Base-by-base conservation (phyloP, 1,284 basidiomycete genomes). In the Fomitopsis palustris region DNA sequence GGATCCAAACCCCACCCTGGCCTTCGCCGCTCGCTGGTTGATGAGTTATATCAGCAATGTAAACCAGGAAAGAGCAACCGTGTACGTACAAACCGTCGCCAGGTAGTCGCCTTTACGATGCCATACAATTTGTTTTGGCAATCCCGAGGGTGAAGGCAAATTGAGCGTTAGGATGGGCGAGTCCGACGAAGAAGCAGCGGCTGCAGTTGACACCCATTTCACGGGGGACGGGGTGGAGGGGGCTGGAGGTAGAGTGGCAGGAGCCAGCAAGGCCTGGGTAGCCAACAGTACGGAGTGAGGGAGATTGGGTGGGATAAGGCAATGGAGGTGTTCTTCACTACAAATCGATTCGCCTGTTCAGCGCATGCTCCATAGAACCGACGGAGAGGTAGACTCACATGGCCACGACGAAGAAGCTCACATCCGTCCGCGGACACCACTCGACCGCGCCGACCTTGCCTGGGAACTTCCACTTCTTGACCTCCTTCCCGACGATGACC, bases 51-150 rank as follows among this genome's bases (percentile, higher is more conserved):
- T 39, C 25, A 39, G 53, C 19, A 52, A 27, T 31, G 29, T 27
- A 56, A n/a, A 56, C 55, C 55, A 29, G 51, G 29, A 35, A 21
- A 17, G 14, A 14, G 10, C 16, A 45, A 3, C 4, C 3, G 52
- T 53, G 17, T 37, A 9, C 90, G 74, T 70, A 90, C 88, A 87
- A 58, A 99, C 95, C 53, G 93, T 95, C 56, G 96, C 88, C 66
- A 99, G 82, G 72, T 99, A 99, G 74, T 99, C 97, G 55, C 97
- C 97, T 70, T 90, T 88, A 62, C 90, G 81, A 75, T 99, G 97
- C 95, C 96, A 99, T 38, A 89, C 76, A 16, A 98, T 81, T 69
- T 97, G 93, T 71, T 87, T 92, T 9, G 91, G 85, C 51, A 91
- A 79, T 7, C 93, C 93, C 17, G 94, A 92, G 10, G 80, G 80